Percentiles rank a stretch among this genome's conserved stretches.
These are phyloP conservation scores for Sporisorium sorghi DNA, from an alignment of 1,284 basidiomycete species.

Conservation along the genomic window DNA sequence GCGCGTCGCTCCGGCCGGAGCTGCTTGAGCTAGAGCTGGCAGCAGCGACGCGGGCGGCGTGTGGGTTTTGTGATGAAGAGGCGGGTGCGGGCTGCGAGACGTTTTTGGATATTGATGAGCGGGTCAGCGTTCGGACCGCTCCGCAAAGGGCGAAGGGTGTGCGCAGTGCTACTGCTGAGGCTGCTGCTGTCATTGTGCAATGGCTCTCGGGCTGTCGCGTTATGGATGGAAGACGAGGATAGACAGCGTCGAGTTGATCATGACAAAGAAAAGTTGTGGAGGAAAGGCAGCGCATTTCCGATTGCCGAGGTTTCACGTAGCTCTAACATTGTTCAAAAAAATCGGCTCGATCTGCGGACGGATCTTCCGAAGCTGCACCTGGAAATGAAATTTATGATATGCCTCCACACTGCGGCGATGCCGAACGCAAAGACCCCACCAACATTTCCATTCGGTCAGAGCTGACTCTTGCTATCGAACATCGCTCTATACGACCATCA, in stretches of 20 bases:
- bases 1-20: constrained; percentile 8
- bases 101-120: neutral
- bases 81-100: constrained; percentile 28
- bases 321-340: constrained; percentile 1
- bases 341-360: neutral
- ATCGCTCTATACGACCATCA: no score
- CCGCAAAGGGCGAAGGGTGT: neutral
- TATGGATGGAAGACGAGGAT: neutral
- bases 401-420: constrained; percentile 6
- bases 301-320: neutral
- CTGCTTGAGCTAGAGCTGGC: constrained; percentile 1
- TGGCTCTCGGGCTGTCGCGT: neutral
- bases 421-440: no score
- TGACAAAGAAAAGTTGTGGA: neutral
- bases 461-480: no score
- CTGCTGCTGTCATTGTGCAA: neutral
- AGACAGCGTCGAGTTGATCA: neutral
- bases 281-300: neutral
- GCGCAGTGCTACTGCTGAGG: neutral
- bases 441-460: no score
- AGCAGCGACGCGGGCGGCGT: constrained; percentile 17
- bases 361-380: neutral
- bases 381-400: neutral
- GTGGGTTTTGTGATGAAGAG: constrained; percentile 15
- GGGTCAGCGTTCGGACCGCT: neutral